Percentiles rank a stretch among this genome's conserved stretches.
Conservation (phyloP, 768 basidiomycete species). For the Lentinula aciculospora region DNA sequence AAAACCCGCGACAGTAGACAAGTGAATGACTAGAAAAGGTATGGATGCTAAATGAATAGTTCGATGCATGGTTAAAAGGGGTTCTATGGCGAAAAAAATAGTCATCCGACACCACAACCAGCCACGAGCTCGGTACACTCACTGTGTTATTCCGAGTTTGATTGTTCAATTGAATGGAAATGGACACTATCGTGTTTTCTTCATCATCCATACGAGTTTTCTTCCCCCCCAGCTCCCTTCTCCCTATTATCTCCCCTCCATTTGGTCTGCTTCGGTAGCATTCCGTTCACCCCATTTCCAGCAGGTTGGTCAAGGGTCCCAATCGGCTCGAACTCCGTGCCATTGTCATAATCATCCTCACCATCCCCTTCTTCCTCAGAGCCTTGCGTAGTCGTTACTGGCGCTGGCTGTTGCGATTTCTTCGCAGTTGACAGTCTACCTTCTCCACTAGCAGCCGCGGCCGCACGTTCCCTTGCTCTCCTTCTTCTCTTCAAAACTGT, state of each 20-base stretch:
- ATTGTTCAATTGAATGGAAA: background rate
- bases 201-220: constrained; percentile 6
- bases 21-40: background rate
- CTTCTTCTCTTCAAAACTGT: constrained; percentile 56
- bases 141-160: background rate
- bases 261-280: constrained; percentile 15
- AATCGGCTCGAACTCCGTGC: constrained; percentile 19
- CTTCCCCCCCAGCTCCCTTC: constrained; percentile 12
- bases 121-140: background rate
- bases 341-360: constrained; percentile 17
- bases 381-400: background rate
- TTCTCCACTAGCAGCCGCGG: constrained; percentile 23
- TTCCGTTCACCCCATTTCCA: constrained; percentile 12
- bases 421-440: background rate
- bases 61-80: background rate
- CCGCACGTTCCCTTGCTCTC: constrained; percentile 58
- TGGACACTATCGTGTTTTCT: background rate
- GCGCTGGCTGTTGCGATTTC: background rate
- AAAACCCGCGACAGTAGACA: background rate
- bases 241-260: constrained; percentile 18
- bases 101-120: background rate
- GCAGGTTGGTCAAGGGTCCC: constrained; percentile 10
- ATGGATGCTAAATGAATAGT: background rate
- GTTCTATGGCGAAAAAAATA: background rate
- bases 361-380: constrained; percentile 22